Evolutionary conservation across 1,284 basidiomycete genomes (phyloP).

Genomic region (Gomphus bonarii): DNA sequence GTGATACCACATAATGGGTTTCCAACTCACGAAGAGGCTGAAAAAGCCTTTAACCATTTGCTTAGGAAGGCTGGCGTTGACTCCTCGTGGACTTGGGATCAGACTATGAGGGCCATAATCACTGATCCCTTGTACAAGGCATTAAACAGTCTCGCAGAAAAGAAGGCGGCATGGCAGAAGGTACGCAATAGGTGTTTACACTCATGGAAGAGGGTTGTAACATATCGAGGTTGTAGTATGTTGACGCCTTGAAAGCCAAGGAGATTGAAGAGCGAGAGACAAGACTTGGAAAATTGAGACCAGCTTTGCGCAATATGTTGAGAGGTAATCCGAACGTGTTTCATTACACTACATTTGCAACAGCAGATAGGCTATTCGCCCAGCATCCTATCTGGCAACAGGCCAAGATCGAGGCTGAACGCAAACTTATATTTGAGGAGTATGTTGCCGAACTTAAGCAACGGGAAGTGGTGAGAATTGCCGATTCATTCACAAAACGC

Average conservation of each 20-base stretch:
- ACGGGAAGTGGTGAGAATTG: conserved; percentile 67
- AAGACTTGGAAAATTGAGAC: conserved; percentile 72
- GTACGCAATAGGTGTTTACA: conserved; percentile 28
- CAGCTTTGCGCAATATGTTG: conserved; percentile 75
- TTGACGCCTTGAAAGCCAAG: conserved; percentile 48
- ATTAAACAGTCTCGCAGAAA: conserved; percentile 86
- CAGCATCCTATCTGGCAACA: conserved; percentile 85
- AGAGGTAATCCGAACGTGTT: conserved; percentile 78
- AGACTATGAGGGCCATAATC: conserved; percentile 95
- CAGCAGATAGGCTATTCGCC: conserved; percentile 73
- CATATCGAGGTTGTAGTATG: conserved; percentile 42
- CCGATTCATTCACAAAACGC: neutral
- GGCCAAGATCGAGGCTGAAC: conserved; percentile 72
- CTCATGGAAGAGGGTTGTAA: neutral
- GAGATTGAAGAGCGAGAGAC: conserved; percentile 76
- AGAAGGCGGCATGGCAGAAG: conserved; percentile 90
- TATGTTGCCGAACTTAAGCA: conserved; percentile 77
- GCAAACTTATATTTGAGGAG: conserved; percentile 81
- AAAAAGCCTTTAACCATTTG: conserved; percentile 88
- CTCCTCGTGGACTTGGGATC: conserved; percentile 94
- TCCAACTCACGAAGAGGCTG: conserved; percentile 76
- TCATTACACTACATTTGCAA: conserved; percentile 81
- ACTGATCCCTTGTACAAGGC: conserved; percentile 97
- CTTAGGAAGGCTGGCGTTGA: conserved; percentile 84
- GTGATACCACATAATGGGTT: conserved; percentile 86